Conservation (phyloP, 1,139 yeast species). For the Taphrina deformans region DNA sequence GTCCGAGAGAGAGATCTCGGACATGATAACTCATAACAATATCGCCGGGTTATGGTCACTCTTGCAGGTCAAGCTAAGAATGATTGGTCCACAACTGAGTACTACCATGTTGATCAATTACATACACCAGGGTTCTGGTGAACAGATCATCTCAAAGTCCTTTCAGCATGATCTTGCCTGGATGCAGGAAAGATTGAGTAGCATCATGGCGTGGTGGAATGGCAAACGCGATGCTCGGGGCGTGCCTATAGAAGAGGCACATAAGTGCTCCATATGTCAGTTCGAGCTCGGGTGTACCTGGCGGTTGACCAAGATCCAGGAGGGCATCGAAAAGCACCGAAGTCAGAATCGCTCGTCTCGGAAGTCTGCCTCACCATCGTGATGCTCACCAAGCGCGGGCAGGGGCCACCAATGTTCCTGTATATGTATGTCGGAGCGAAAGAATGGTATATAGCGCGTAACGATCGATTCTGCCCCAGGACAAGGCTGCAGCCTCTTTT, state of each 20-base stretch:
- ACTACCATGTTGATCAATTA: slow-evolving; percentile 35
- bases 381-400: too few relatives aligned
- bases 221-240: slow-evolving; percentile 39
- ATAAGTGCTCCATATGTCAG: slow-evolving; percentile 38
- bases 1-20: slow-evolving; percentile 7
- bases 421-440: too few relatives aligned
- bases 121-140: slow-evolving; percentile 35
- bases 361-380: too few relatives aligned
- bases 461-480: too few relatives aligned
- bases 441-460: too few relatives aligned
- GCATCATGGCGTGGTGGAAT: slow-evolving; percentile 37
- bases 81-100: slow-evolving; percentile 16
- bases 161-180: slow-evolving; percentile 34
- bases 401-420: too few relatives aligned
- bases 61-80: slow-evolving; percentile 23
- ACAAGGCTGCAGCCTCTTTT: too few relatives aligned
- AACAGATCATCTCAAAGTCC: slow-evolving; percentile 35
- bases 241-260: slow-evolving; percentile 39
- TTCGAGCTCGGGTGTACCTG: slow-evolving; percentile 37
- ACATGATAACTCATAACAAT: slow-evolving; percentile 14
- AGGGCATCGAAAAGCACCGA: slow-evolving; percentile 2
- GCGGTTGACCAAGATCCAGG: slow-evolving; percentile 36
- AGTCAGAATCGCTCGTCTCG: background rate
- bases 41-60: slow-evolving; percentile 36
- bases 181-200: slow-evolving; percentile 10